Evolutionary conservation across 2,329 filamentous ascomycete genomes (phyloP).

Genomic region (Cladophialophora carrionii): DNA sequence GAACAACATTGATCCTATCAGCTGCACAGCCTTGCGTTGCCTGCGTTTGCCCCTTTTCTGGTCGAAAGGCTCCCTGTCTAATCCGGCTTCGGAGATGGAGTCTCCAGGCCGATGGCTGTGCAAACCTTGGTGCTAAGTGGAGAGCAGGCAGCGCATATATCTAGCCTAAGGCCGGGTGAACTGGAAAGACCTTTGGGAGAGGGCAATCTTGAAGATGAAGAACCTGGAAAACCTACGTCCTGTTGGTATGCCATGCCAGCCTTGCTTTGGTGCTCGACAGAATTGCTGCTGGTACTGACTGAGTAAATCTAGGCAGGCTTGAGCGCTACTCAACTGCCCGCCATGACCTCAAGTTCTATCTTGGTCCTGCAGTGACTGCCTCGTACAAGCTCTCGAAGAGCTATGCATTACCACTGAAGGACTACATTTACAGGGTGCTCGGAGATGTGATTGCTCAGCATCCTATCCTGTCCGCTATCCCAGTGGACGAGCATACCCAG

Average conservation of each 20-base stretch:
- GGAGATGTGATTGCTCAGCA: constrained; percentile 46
- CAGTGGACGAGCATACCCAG: constrained; percentile 47
- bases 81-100: too few relatives aligned
- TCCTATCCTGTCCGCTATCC: constrained; percentile 50
- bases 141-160: neutral
- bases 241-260: constrained; percentile 8
- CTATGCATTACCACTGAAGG: constrained; percentile 7
- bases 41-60: too few relatives aligned
- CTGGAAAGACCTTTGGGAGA: neutral
- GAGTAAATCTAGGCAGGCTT: constrained; percentile 8
- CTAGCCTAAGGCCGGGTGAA: neutral
- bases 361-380: constrained; percentile 17
- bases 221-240: constrained; percentile 17
- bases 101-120: neutral
- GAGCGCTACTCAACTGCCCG: constrained; percentile 25
- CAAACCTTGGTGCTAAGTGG: too few relatives aligned
- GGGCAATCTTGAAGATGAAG: neutral
- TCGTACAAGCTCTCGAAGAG: constrained; percentile 15
- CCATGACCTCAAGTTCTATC: constrained; percentile 23
- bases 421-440: constrained; percentile 16
- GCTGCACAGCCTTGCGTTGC: too few relatives aligned
- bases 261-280: neutral
- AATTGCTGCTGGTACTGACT: too few relatives aligned
- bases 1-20: neutral
- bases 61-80: too few relatives aligned